Evolutionary conservation across 1,284 basidiomycete genomes (phyloP).

Genomic region (Heterobasidion occidentale): DNA sequence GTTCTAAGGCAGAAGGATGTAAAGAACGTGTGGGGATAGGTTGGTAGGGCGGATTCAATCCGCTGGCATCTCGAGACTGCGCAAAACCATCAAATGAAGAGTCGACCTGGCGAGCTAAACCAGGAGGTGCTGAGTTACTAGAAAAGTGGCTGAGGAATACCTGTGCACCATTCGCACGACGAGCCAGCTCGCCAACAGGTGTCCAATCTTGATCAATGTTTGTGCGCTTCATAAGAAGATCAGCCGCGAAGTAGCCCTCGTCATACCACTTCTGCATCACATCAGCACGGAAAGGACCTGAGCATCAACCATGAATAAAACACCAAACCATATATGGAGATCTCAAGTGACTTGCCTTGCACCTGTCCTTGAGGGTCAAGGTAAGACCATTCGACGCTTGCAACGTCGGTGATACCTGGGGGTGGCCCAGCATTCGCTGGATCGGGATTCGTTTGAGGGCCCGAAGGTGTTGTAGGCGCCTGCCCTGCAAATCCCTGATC

Average conservation of each 20-base stretch:
- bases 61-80: slow-evolving; percentile 27
- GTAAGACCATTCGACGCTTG: slow-evolving; percentile 83
- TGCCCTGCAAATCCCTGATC: not conserved
- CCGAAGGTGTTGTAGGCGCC: not conserved
- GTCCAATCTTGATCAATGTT: slow-evolving; percentile 60
- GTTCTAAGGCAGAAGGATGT: slow-evolving; percentile 47
- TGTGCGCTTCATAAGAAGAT: slow-evolving; percentile 79
- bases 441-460: not conserved
- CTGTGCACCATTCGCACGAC: slow-evolving; percentile 42
- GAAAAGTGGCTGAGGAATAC: slow-evolving; percentile 53
- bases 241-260: slow-evolving; percentile 84
- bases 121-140: slow-evolving; percentile 36
- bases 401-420: slow-evolving; percentile 49
- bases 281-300: slow-evolving; percentile 86
- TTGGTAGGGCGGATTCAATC: slow-evolving; percentile 48
- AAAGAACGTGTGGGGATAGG: slow-evolving; percentile 53
- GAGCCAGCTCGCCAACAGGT: slow-evolving; percentile 49
- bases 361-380: slow-evolving; percentile 84
- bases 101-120: slow-evolving; percentile 40
- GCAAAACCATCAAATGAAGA: slow-evolving; percentile 30
- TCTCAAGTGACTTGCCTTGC: slow-evolving; percentile 53
- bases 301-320: not conserved
- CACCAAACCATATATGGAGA: not conserved
- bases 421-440: slow-evolving; percentile 25
- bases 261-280: slow-evolving; percentile 97